Percentiles rank a stretch among this genome's conserved stretches.
Conservation (phyloP, 306 rosid species). For the Adenanthera pavonina region DNA sequence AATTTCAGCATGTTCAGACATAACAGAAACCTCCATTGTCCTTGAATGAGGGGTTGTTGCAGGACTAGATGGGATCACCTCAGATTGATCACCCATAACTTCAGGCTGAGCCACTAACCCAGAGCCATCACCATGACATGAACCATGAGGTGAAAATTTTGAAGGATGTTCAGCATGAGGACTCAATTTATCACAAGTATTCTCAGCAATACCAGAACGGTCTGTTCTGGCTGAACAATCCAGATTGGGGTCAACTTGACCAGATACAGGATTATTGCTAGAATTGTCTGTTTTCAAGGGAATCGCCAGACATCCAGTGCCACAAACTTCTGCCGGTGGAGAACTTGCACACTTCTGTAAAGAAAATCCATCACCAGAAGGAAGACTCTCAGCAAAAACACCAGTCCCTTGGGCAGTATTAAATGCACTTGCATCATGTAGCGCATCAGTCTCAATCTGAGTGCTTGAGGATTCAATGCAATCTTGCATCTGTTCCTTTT, state of each 20-base stretch:
- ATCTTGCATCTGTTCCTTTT: slow-evolving; percentile 42
- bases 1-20: slow-evolving; percentile 36
- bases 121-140: slow-evolving; percentile 27
- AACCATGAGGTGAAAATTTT: slow-evolving; percentile 32
- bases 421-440: slow-evolving; percentile 35
- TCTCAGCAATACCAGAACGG: slow-evolving; percentile 31
- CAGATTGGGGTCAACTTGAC: slow-evolving; percentile 33
- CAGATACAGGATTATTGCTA: slow-evolving; percentile 26
- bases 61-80: slow-evolving; percentile 32
- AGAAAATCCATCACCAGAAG: slow-evolving; percentile 43
- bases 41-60: slow-evolving; percentile 25
- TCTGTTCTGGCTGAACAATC: slow-evolving; percentile 24
- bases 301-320: slow-evolving; percentile 31
- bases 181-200: slow-evolving; percentile 30
- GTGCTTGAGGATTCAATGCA: slow-evolving; percentile 38
- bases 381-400: slow-evolving; percentile 40
- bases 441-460: slow-evolving; percentile 41
- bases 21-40: slow-evolving; percentile 33
- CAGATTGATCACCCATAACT: slow-evolving; percentile 41
- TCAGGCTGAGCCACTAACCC: slow-evolving; percentile 31
- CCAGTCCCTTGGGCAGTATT: slow-evolving; percentile 41
- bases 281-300: slow-evolving; percentile 37
- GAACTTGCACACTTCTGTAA: slow-evolving; percentile 47
- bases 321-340: slow-evolving; percentile 38
- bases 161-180: slow-evolving; percentile 25